Percentiles rank a stretch among this genome's conserved stretches.
Conservation (phyloP, 192 early-diverging fungal species). For the Bifiguratus adelaidae region DNA sequence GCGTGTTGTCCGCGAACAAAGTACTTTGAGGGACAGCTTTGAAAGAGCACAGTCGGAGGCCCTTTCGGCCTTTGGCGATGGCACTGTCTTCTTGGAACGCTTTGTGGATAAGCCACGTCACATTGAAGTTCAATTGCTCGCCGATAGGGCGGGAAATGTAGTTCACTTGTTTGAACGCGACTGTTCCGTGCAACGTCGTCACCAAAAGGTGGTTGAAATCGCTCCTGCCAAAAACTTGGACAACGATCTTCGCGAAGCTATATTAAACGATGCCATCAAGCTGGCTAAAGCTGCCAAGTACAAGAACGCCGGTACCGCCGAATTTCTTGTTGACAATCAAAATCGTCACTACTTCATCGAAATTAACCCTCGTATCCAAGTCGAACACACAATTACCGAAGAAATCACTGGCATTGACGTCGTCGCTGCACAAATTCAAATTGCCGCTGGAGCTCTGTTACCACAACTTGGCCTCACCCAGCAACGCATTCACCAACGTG, state of each 20-base stretch:
- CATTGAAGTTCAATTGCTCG: conserved; percentile 96
- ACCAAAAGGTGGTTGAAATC: conserved; percentile 95
- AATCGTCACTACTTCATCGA: conserved; percentile 95
- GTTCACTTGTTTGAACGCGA: conserved; percentile 92
- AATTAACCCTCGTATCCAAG: conserved; percentile 96
- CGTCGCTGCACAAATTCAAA: conserved; percentile 87
- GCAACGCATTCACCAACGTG: conserved; percentile 67
- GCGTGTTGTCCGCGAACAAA: conserved; percentile 77
- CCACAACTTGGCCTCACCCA: conserved; percentile 71
- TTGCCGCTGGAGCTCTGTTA: conserved; percentile 80
- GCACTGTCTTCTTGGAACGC: conserved; percentile 90
- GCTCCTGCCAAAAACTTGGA: conserved; percentile 74
- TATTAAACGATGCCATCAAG: conserved; percentile 85
- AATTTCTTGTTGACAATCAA: conserved; percentile 87
- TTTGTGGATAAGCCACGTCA: conserved; percentile 88
- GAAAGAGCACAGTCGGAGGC: conserved; percentile 83
- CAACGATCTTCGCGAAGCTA: conserved; percentile 53
- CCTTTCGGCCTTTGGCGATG: conserved; percentile 89
- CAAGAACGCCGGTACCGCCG: conserved; percentile 94
- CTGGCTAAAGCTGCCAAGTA: conserved; percentile 83
- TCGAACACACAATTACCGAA: conserved; percentile 97
- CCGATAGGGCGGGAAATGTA: conserved; percentile 74
- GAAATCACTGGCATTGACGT: conserved; percentile 95
- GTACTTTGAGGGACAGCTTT: conserved; percentile 68
- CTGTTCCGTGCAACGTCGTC: conserved; percentile 94